These are phyloP conservation scores for Picea sitchensis DNA, from an alignment of 75 land plant species.

Conservation along the genomic window DNA sequence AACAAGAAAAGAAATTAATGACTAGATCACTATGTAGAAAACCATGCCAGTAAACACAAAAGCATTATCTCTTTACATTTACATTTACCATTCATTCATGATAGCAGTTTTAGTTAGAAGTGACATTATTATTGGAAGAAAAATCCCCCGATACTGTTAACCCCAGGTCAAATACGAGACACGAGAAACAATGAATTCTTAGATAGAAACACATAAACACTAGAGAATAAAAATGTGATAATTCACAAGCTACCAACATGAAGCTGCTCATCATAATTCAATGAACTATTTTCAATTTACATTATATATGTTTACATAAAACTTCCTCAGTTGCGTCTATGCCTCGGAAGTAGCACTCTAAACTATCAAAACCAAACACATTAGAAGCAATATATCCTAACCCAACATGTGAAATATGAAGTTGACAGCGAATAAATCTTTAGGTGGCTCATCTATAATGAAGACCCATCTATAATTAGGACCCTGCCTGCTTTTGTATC, in stretches of 20 bases:
- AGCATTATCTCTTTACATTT: no score
- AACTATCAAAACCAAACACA: constrained; percentile 48
- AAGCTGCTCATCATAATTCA: neutral
- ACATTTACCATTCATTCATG: no score
- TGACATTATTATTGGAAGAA: neutral
- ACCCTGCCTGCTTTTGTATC: no score
- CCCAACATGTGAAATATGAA: constrained; percentile 43
- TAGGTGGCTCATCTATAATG: no score
- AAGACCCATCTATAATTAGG: no score
- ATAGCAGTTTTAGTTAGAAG: neutral
- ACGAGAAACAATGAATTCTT: neutral
- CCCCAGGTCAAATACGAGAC: neutral
- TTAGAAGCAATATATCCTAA: constrained; percentile 37
- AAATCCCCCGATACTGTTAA: neutral
- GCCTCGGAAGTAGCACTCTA: constrained; percentile 54
- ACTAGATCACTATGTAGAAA: no score
- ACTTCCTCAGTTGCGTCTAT: neutral
- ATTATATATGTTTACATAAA: neutral
- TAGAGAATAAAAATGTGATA: neutral
- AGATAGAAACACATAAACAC: neutral
- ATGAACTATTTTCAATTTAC: neutral
- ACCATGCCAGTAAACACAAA: no score
- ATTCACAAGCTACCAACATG: neutral
- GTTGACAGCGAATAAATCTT: constrained; percentile 60
- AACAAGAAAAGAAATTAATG: no score